Percentiles rank a stretch among this genome's conserved stretches.
phyloP scores from a whole-genome alignment of 2,329 filamentous ascomycete genomes.

The Fusarium nematophilum region DNA sequence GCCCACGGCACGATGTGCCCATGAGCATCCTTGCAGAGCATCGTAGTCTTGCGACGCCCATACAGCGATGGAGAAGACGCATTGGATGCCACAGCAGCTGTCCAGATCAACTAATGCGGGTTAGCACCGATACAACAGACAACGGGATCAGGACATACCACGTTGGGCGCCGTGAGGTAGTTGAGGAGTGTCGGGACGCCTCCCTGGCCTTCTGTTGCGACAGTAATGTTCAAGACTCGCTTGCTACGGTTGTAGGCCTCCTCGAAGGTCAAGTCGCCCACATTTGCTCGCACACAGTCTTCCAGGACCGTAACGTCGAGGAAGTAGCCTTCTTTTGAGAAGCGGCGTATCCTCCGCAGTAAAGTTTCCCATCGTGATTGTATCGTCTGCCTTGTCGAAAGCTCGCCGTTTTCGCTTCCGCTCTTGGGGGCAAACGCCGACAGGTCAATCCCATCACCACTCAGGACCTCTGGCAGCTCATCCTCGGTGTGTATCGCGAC shows the following conservation, averaged over 20 bases:
- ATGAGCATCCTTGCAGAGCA: slow-evolving; percentile 82
- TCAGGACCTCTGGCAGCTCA: slow-evolving; percentile 81
- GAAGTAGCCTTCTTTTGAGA: slow-evolving; percentile 82
- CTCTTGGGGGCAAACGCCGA: slow-evolving; percentile 73
- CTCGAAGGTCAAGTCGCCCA: slow-evolving; percentile 91
- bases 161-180: slow-evolving; percentile 92
- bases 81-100: slow-evolving; percentile 81
- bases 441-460: slow-evolving; percentile 83
- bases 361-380: slow-evolving; percentile 68
- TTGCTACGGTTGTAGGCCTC: slow-evolving; percentile 90
- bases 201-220: slow-evolving; percentile 78
- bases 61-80: slow-evolving; percentile 73
- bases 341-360: slow-evolving; percentile 73
- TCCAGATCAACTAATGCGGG: slow-evolving; percentile 75
- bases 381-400: slow-evolving; percentile 51
- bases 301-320: slow-evolving; percentile 85
- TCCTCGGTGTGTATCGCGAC: slow-evolving; percentile 90
- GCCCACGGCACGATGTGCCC: slow-evolving; percentile 82
- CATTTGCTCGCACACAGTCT: slow-evolving; percentile 84
- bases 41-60: slow-evolving; percentile 69
- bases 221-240: slow-evolving; percentile 89
- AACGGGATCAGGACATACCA: slow-evolving; percentile 68
- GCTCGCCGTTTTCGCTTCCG: slow-evolving; percentile 45
- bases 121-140: slow-evolving; percentile 15
- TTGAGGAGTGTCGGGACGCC: slow-evolving; percentile 89